Base-by-base conservation (phyloP, 2,329 filamentous ascomycete species). In the Neofusicoccum kwambonambiense region DNA sequence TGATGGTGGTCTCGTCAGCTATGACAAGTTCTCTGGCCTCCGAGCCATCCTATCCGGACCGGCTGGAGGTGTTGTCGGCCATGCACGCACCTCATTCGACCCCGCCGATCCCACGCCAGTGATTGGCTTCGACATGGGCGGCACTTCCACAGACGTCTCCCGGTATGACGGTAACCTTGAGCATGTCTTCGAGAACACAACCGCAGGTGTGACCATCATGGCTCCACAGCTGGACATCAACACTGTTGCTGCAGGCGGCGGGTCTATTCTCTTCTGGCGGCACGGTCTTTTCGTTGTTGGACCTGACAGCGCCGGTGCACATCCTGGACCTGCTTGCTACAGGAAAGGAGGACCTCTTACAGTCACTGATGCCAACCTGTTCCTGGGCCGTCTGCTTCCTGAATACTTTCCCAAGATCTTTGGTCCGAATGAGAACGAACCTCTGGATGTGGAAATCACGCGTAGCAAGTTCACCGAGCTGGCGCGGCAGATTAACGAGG, bases 251-350 rank as follows among this genome's bases (percentile, higher is more conserved):
- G 81, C 81, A n/a, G 81, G 37, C 3, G 93, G 93, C 67, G 92
- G 92, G 4, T 94, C 90, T 0, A 84, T 89, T 35, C 82, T 97
- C 3, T 95, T 96, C 77, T 97, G 92, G 84, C 88, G 87, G 67
- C 96, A 97, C 69, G 93, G 93, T 0, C 82, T 97, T 0, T 96
- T 97, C 69, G 90, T 93, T 0, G 93, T 97, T 3, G 93, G 93
- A 0, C 93, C 93, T 0, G 92, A 56, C 22, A 64, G 68, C 22
- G 71, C 75, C 78, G 42, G 70, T 76, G 41, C 80, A 70, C 73
- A 76, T 65, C 74, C 74, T 17, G 74, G 75, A 5, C 75, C 74
- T 19, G 74, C 71, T 4, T 73, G 69, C 37, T 76, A 77, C 50
- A 66, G 74, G 2, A 76, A 76, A 67, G 75, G 74, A 11, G 74